Conservation (phyloP, 805 yeast genomes). For the Debaryomyces hansenii region DNA sequence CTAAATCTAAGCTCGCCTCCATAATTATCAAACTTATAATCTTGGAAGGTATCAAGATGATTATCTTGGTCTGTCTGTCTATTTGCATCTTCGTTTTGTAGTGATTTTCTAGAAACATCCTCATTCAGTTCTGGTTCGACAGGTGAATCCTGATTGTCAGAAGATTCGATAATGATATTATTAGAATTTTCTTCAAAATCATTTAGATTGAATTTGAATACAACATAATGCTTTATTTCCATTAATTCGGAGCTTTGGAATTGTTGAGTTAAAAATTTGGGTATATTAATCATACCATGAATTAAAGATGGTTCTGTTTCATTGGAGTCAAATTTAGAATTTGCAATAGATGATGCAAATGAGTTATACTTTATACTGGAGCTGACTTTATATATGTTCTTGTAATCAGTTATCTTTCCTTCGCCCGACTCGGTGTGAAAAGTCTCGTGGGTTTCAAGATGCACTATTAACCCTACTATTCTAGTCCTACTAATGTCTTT, state of each 20-base stretch:
- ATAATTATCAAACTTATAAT: constrained; percentile 20
- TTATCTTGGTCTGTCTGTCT: not conserved
- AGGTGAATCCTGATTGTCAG: not conserved
- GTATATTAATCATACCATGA: constrained; percentile 30
- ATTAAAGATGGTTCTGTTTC: constrained; percentile 11
- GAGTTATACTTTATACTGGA: constrained; percentile 33
- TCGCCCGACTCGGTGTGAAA: constrained; percentile 23
- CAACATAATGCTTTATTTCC: constrained; percentile 35
- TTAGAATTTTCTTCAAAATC: constrained; percentile 17
- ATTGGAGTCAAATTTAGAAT: constrained; percentile 5
- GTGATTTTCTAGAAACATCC: not conserved
- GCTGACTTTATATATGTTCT: constrained; percentile 34
- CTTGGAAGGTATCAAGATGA: constrained; percentile 1
- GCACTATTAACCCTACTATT: constrained; percentile 33
- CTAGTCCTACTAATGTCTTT: constrained; percentile 15
- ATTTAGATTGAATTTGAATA: constrained; percentile 35
- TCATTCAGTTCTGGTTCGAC: not conserved
- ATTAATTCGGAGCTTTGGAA: constrained; percentile 37
- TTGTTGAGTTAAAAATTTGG: constrained; percentile 31
- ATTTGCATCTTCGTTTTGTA: not conserved
- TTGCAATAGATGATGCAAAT: constrained; percentile 27
- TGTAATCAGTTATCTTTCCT: constrained; percentile 9
- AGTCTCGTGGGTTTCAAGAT: constrained; percentile 41
- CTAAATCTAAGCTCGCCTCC: constrained; percentile 32
- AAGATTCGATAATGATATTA: not conserved